Base-by-base conservation (phyloP, 2,329 filamentous ascomycete genomes). In the Spiromastix sp. region DNA sequence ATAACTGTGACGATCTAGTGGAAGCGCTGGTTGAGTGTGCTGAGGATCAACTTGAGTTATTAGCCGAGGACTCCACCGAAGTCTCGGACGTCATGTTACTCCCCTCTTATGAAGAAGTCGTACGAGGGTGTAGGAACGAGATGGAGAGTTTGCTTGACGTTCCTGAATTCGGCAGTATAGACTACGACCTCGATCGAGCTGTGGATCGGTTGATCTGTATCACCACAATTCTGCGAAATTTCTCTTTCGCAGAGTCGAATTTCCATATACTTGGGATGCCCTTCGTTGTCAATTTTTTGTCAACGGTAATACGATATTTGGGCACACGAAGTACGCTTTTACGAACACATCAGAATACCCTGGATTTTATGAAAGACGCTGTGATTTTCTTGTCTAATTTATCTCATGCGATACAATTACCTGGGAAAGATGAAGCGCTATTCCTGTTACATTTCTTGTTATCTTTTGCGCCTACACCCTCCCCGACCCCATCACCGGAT, bases 321-420 rank as follows among this genome's bases (percentile, higher is more conserved):
- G 91, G 89, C 19, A 95, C 87, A 3, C 80, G 86, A 10, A 85
- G 85, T 47, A 84, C 89, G 71, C 71, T 96, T 19, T 64, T 96
- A 27, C 77, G 85, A 25, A 85, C 79, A 3, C 74, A 91, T 45
- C 70, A 74, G 51, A 94, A 95, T 59, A 91, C 83, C 0, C 67
- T 95, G 45, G 91, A 98, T 58, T 89, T 96, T 50, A 93, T 95
- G 84, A 98, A 98, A 61, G 91, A 98, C 56, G 68, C 86, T 19
- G 76, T 96, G 39, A 80, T 85, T 11, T 77, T 93, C 46, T 68
- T 98, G 36, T 95, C 89, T 38, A 96, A 98, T 56, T 76, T 93
- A 31, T 79, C 86, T 5, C 77, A 83, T 30, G 74, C 76, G 7
- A 73, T 96, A 34, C 81, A 89, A 51, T 68, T 98, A 25, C 81